Conservation (phyloP, 768 basidiomycete species). For the Tephrocybe sp. region DNA sequence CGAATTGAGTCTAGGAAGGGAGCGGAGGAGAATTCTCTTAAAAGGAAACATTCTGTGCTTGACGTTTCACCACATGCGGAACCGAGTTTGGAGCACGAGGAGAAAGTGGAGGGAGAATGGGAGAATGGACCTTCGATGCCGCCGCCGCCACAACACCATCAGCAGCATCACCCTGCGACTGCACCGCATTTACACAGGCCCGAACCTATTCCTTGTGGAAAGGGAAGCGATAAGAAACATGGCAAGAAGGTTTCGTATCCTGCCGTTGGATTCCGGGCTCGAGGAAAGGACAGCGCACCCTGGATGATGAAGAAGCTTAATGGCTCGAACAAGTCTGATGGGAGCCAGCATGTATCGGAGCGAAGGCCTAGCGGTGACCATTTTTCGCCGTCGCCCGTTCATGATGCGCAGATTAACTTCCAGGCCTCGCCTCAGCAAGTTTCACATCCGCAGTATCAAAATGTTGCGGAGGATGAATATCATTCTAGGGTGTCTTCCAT, state of each 20-base stretch:
- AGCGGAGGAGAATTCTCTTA: constrained; percentile 22
- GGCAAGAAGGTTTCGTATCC: constrained; percentile 42
- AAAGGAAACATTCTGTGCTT: constrained; percentile 27
- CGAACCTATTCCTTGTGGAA: constrained; percentile 7
- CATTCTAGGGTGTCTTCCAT: constrained; percentile 28
- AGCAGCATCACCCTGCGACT: constrained; percentile 2
- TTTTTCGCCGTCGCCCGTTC: not conserved
- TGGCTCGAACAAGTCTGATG: not conserved
- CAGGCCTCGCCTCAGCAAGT: not conserved
- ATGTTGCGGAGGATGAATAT: constrained; percentile 9
- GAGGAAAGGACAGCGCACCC: constrained; percentile 30
- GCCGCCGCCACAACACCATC: constrained; percentile 2
- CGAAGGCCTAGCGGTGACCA: not conserved
- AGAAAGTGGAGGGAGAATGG: not conserved
- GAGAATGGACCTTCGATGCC: not conserved
- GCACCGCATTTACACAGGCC: not conserved
- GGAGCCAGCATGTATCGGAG: not conserved
- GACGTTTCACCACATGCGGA: constrained; percentile 3
- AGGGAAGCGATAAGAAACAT: constrained; percentile 37
- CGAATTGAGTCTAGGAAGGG: constrained; percentile 19
- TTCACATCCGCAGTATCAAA: constrained; percentile 1
- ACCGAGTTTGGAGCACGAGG: not conserved
- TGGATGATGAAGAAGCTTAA: constrained; percentile 13
- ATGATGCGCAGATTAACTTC: not conserved
- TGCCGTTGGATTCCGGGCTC: constrained; percentile 44